Evolutionary conservation across 2,329 filamentous ascomycete species (phyloP).

Genomic region (Rhynchosporium graminicola): DNA sequence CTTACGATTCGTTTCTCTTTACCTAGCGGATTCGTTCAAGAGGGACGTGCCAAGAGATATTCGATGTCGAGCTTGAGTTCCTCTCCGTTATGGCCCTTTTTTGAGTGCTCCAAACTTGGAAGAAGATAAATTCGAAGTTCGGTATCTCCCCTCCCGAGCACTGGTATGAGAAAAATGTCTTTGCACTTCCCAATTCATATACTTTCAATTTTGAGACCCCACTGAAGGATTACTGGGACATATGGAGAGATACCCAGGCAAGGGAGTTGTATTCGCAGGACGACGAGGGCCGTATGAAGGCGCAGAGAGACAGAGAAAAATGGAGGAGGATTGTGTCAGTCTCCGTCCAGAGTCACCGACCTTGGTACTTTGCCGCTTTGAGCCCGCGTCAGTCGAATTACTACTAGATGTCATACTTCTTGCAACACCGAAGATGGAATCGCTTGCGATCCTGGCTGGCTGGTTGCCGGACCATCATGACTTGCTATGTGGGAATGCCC

Average conservation of each 20-base stretch:
- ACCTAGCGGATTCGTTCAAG: not conserved
- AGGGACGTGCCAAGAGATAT: not conserved
- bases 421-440: no score
- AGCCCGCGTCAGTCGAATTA: no score
- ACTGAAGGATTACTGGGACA: constrained; percentile 4
- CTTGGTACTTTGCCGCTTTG: not conserved
- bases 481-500: no score
- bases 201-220: not conserved
- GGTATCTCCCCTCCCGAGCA: not conserved
- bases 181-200: not conserved
- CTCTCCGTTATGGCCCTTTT: not conserved
- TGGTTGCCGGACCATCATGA: no score
- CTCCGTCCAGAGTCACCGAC: not conserved
- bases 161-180: not conserved
- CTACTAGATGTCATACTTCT: no score
- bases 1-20: constrained; percentile 3
- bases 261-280: not conserved
- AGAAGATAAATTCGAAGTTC: not conserved
- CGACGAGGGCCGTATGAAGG: not conserved
- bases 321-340: constrained; percentile 6
- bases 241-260: constrained; percentile 1
- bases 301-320: not conserved
- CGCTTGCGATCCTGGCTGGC: no score
- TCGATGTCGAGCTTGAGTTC: not conserved
- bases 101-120: constrained; percentile 5